phyloP scores from a whole-genome alignment of 805 yeast species.

The Kodamaea kakaduensis region DNA sequence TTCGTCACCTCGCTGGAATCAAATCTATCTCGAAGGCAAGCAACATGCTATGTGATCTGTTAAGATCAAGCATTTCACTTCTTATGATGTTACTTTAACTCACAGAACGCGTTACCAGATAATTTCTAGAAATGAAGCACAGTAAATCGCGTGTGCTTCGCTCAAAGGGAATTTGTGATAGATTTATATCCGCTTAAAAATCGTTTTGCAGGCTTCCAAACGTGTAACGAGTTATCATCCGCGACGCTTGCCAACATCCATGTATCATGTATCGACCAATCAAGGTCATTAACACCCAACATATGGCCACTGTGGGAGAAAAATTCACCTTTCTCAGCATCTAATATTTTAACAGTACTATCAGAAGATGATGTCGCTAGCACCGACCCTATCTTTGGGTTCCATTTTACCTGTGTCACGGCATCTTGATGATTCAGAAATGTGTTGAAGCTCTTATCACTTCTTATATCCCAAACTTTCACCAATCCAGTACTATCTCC shows the following conservation, averaged over 20 bases:
- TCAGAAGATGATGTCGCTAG: conserved; percentile 67
- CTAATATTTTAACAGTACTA: conserved; percentile 60
- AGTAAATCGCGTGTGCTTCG: too few species aligned
- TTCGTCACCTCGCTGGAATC: too few species aligned
- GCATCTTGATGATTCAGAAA: conserved; percentile 40
- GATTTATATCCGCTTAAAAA: not conserved
- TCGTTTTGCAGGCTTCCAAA: conserved; percentile 64
- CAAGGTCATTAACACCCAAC: conserved; percentile 78
- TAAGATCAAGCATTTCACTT: too few species aligned
- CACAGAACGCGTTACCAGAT: too few species aligned
- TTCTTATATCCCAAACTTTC: conserved; percentile 64
- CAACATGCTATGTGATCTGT: too few species aligned
- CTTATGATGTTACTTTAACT: too few species aligned
- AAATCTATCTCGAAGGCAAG: too few species aligned
- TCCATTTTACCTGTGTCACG: conserved; percentile 72
- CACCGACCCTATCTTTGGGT: conserved; percentile 35
- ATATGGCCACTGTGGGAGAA: conserved; percentile 85
- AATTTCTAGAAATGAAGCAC: too few species aligned
- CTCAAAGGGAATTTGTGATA: not conserved
- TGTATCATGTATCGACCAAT: conserved; percentile 74
- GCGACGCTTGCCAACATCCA: conserved; percentile 74
- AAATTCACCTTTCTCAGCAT: conserved; percentile 35
- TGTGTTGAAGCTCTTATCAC: conserved; percentile 5
- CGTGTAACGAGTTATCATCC: conserved; percentile 81
- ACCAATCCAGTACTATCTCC: conserved; percentile 61